Evolutionary conservation across 805 yeast genomes (phyloP), one percentile per base, ranked within the genome.

Genomic region (Wickerhamiella kurtzmanii): DNA sequence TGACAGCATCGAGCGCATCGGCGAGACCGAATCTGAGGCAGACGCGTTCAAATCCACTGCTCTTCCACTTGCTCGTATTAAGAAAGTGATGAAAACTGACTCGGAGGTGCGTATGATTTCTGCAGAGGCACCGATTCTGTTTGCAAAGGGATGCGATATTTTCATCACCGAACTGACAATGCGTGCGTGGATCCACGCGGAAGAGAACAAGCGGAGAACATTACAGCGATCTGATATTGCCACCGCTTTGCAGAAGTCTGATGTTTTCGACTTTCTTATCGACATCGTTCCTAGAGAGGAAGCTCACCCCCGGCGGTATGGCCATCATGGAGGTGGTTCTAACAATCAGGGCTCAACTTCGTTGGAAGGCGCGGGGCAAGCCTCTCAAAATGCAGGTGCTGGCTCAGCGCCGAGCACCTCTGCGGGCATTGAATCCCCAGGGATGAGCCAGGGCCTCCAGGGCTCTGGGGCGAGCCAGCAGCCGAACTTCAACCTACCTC

Each of bases 111-210:
- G 87, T 53, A 92, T 92, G 99, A 92, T 92, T 48, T 79, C 92
- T 53, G 97, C 98, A 2, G 99, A 92, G 66, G 97, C 97, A 0
- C 98, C 99, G 2, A 87, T 92, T 32, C 66, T 92, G 50, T 92
- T 92, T 68, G 97, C 98, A 42, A 92, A 92, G 64, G 97, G 97
- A 1, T 92, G 98, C 65, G 99, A 92, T 62, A 80, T 92, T 35
- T 92, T 92, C 65, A 89, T 92, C 56, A 88, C 98, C 0, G 99
- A 92, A 63, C 69, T 92, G 47, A 88, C 99, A 13, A 88, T 92
- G 96, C 73, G 99, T 49, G 96, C 98, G 5, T 92, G 98, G 98
- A 86, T 92, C 51, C 96, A 88, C 58, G 96, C 97, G 2, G 97
- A 92, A 64, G 96, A 86, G 59, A 85, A 85, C 67, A 92, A 92